phyloP scores from a whole-genome alignment of 2,329 filamentous ascomycete genomes.

The Trichoderma semiorbis region DNA sequence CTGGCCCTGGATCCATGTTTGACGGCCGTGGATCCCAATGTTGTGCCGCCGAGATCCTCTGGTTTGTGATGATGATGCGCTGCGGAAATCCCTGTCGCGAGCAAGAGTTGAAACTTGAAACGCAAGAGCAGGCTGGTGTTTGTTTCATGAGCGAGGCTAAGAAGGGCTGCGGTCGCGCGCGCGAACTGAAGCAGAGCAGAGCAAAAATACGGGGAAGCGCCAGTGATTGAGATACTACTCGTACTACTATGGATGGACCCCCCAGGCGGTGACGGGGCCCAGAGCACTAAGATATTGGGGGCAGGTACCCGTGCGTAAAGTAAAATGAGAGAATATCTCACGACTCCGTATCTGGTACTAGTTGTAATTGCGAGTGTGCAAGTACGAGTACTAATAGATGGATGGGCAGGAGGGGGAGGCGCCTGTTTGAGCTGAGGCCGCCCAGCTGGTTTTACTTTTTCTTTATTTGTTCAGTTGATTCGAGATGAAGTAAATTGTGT shows the following conservation, averaged over 20 bases:
- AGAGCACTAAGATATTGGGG: conserved; percentile 3
- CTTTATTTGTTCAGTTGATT: not conserved
- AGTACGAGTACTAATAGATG: not conserved
- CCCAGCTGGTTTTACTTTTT: not conserved
- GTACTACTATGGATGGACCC: not conserved
- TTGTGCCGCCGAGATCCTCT: not conserved
- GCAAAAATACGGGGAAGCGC: conserved; percentile 2
- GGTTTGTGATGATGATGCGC: not conserved
- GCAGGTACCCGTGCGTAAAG: conserved; percentile 9
- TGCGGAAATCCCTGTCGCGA: not conserved
- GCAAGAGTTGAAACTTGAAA: not conserved
- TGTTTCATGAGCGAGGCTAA: not conserved
- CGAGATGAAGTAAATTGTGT: not conserved
- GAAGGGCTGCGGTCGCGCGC: not conserved
- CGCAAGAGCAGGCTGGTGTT: not conserved
- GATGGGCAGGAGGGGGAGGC: not conserved
- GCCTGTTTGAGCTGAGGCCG: not conserved
- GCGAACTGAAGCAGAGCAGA: not conserved
- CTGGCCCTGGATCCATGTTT: not conserved
- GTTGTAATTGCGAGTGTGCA: not conserved
- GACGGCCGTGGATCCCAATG: conserved; percentile 10
- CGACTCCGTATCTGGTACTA: not conserved
- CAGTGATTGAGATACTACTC: not conserved
- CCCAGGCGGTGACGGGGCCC: conserved; percentile 6
- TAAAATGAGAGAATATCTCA: conserved; percentile 14